Percentiles rank a stretch among this genome's conserved stretches.
Conservation (phyloP, 306 rosid species). For the Cucumis hystrix region DNA sequence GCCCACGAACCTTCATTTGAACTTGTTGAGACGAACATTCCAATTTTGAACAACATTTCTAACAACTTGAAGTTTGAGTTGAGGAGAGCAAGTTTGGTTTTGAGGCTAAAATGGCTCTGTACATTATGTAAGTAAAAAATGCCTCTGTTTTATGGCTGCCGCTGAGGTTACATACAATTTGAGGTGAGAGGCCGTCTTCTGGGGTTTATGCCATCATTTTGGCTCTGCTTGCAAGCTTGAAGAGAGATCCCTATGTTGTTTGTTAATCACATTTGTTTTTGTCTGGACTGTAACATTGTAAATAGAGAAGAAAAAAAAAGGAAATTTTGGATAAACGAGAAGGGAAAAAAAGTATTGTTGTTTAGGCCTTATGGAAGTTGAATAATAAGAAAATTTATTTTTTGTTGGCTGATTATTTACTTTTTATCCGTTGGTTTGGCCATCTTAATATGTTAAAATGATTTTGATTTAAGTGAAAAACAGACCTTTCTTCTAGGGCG, state of each 20-base stretch:
- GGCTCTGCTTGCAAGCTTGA: slow-evolving; percentile 39
- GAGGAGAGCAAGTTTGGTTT: slow-evolving; percentile 18
- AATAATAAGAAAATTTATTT: slow-evolving; percentile 27
- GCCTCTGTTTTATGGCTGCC: slow-evolving; percentile 11
- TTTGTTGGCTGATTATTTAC: background rate
- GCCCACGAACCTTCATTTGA: too few relatives aligned
- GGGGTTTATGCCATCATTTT: slow-evolving; percentile 29
- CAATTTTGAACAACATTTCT: slow-evolving; percentile 32
- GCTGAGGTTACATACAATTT: slow-evolving; percentile 1
- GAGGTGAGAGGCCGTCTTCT: slow-evolving; percentile 9
- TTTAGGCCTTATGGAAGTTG: slow-evolving; percentile 39
- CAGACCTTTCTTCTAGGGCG: too few relatives aligned
- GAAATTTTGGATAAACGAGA: background rate
- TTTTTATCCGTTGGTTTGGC: background rate
- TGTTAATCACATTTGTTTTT: slow-evolving; percentile 5
- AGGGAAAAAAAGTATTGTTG: slow-evolving; percentile 21
- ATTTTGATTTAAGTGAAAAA: too few relatives aligned
- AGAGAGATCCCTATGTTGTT: slow-evolving; percentile 27
- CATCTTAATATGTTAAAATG: background rate
- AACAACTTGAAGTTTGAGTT: slow-evolving; percentile 5
- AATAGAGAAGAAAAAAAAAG: background rate
- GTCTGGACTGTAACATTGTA: slow-evolving; percentile 2
- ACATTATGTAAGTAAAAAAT: slow-evolving; percentile 17
- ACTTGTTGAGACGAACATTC: slow-evolving; percentile 8
- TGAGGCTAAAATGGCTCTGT: slow-evolving; percentile 33